phyloP scores from a whole-genome alignment of 1,139 yeast species.

The Diutina ranongensis region DNA sequence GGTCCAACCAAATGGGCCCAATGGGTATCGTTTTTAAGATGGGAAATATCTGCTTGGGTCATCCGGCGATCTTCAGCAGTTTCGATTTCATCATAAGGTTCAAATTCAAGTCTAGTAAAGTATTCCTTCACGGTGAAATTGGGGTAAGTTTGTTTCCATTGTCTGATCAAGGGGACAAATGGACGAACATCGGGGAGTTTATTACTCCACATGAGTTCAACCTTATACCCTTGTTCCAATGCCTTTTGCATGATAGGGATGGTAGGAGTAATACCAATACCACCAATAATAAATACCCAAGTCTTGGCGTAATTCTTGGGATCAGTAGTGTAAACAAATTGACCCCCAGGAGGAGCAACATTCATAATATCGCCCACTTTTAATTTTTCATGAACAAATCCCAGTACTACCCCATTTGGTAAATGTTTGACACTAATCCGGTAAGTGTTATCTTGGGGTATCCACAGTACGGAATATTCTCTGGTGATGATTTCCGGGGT shows the following conservation, averaged over 20 bases:
- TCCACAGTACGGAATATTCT: conserved; percentile 40
- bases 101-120: conserved; percentile 8
- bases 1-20: conserved; percentile 3
- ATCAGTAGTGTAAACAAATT: conserved; percentile 24
- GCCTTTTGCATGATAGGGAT: conserved; percentile 38
- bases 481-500: conserved; percentile 25
- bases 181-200: conserved; percentile 15
- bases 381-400: conserved; percentile 36
- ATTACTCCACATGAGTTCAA: conserved; percentile 22
- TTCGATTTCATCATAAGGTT: not conserved
- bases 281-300: conserved; percentile 41
- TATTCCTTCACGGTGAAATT: conserved; percentile 15
- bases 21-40: not conserved
- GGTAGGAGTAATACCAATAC: conserved; percentile 61
- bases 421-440: conserved; percentile 42
- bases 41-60: not conserved
- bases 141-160: conserved; percentile 12
- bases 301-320: conserved; percentile 17
- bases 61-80: not conserved
- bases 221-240: conserved; percentile 16
- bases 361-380: conserved; percentile 37
- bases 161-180: conserved; percentile 16
- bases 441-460: conserved; percentile 20
- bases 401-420: conserved; percentile 33
- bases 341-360: conserved; percentile 53